phyloP scores from a whole-genome alignment of 2,329 filamentous ascomycete genomes.

The Sarocladiaceae sp. region DNA sequence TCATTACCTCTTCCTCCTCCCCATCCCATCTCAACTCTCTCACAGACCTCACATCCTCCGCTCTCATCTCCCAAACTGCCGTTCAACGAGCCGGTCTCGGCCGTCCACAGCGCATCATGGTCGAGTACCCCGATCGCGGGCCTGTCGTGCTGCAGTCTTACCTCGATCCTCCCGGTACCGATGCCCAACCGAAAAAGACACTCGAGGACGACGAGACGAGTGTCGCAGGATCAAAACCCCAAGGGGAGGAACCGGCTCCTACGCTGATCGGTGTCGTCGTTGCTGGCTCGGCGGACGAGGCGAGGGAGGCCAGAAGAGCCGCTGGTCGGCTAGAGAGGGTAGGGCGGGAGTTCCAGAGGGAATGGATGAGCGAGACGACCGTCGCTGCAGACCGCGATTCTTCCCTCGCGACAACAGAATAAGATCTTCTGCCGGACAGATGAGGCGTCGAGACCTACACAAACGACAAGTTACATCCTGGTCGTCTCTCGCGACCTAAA shows the following conservation, averaged over 20 bases:
- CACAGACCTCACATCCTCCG: slow-evolving; percentile 43
- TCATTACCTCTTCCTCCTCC: slow-evolving; percentile 47
- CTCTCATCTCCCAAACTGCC: slow-evolving; percentile 46
- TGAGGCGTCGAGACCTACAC: not conserved
- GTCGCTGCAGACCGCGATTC: not conserved
- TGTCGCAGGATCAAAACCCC: not conserved
- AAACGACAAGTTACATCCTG: not conserved
- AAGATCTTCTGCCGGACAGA: not conserved
- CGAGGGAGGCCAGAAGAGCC: slow-evolving; percentile 45
- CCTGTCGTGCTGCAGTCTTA: slow-evolving; percentile 40
- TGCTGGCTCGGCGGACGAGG: slow-evolving; percentile 39
- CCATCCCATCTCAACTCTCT: slow-evolving; percentile 42
- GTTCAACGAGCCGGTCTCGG: slow-evolving; percentile 48
- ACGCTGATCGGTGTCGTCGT: slow-evolving; percentile 50
- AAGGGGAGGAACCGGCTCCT: slow-evolving; percentile 34
- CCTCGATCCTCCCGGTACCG: slow-evolving; percentile 29
- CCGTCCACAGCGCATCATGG: slow-evolving; percentile 48
- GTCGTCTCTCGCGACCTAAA: no score
- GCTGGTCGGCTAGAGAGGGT: slow-evolving; percentile 47
- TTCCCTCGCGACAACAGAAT: slow-evolving; percentile 2
- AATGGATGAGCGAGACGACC: slow-evolving; percentile 35
- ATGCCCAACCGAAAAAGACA: slow-evolving; percentile 10
- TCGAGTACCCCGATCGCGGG: slow-evolving; percentile 44
- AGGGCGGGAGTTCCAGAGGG: slow-evolving; percentile 47
- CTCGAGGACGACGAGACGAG: slow-evolving; percentile 8